A percentile compares a stretch with the other conserved stretches of the same genome.
Conservation (phyloP, 179 eudicot species). For the Gypsophila paniculata region DNA sequence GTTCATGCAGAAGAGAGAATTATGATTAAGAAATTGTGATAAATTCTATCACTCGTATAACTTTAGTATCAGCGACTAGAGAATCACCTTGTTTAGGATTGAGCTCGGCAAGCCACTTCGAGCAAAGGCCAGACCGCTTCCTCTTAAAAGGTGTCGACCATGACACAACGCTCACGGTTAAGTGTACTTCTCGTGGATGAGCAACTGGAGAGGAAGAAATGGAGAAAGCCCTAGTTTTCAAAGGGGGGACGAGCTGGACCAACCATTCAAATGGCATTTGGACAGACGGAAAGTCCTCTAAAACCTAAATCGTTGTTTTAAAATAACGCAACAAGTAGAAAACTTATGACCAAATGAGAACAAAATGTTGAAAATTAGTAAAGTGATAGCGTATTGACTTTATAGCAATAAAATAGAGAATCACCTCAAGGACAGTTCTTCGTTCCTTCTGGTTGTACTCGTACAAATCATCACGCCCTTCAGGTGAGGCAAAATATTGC, state of each 20-base stretch:
- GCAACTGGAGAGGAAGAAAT: conserved; percentile 79
- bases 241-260: conserved; percentile 82
- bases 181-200: conserved; percentile 83
- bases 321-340: background rate
- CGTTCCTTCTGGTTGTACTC: conserved; percentile 93
- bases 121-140: conserved; percentile 86
- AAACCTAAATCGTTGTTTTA: conserved; percentile 47
- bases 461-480: conserved; percentile 95
- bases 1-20: conserved; percentile 20
- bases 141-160: conserved; percentile 94
- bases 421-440: conserved; percentile 91
- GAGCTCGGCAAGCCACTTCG: conserved; percentile 83
- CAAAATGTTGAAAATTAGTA: background rate
- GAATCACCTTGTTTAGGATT: conserved; percentile 58
- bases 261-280: conserved; percentile 98
- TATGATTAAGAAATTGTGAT: conserved; percentile 4
- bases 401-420: background rate
- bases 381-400: background rate
- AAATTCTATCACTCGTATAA: background rate
- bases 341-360: background rate
- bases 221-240: conserved; percentile 83
- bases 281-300: conserved; percentile 93
- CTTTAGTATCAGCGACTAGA: background rate
- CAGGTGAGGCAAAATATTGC: conserved; percentile 87
- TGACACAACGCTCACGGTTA: conserved; percentile 71